Evolutionary conservation across 495 filamentous ascomycete genomes (phyloP), one percentile per base, ranked within the genome.

Genomic region (Penicillium goetzii): DNA sequence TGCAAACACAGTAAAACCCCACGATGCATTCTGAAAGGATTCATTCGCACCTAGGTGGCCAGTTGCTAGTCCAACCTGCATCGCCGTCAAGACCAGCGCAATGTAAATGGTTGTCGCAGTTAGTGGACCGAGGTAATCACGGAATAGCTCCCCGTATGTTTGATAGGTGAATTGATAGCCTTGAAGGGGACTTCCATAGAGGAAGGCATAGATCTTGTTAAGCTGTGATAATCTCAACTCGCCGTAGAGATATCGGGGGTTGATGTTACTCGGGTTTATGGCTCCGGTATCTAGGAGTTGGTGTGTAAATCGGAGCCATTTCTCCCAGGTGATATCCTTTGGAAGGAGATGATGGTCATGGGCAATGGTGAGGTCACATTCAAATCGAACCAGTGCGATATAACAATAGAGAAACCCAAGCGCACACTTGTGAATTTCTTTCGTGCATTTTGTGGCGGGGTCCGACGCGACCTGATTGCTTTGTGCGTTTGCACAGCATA

Each of bases 61-160:
- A 0, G 82, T 83, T 8, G 75, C 78, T 0, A 85, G 72, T 0
- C 85, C 86, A 43, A 87, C 85, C 64, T 88, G 86, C 80, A 89
- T 83, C 30, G 84, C 85, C 0, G 80, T 78, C 56, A 88, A 71
- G 6, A 85, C 81, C 10, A 87, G 67, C n/a, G 75, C 80, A 23
- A 87, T 69, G 60, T 84, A 88, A 10, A 80, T 78, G 9, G 81
- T 75, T 1, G 73, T 70, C 6, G 77, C 68, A 0, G 79, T 70
- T 0, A 88, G 47, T 65, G 76, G 74, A 1, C 75, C 72, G 32
- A 86, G 76, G 57, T 86, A 83, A 11, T 82, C 76, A 10, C 68
- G 68, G 50, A 86, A 74, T 2, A 74, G 34, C 33, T 60, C 67
- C 12, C 40, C 33, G 26, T 69, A 71, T 21, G 38, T 56, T 10